These are phyloP conservation scores for Trametes gibbosa DNA, from an alignment of 768 basidiomycete genomes.

Conservation along the genomic window DNA sequence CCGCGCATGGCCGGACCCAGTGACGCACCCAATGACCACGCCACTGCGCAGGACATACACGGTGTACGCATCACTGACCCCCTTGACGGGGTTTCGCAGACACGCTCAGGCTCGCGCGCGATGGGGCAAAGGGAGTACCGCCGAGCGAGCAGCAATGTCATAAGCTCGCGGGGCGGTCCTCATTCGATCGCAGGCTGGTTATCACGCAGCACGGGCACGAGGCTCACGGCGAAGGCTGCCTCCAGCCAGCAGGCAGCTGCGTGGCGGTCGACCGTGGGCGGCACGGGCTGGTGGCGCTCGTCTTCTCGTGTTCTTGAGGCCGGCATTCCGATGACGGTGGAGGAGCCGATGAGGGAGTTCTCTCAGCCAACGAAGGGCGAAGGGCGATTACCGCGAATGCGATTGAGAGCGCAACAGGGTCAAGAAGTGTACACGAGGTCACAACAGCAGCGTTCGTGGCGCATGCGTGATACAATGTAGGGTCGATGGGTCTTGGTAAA, in stretches of 20 bases:
- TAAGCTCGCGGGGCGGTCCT: neutral
- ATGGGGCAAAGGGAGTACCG: neutral
- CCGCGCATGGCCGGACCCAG: neutral
- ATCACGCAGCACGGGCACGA: conserved; percentile 17
- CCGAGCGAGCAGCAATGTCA: neutral
- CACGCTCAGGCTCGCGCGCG: neutral
- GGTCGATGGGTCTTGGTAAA: too few species aligned
- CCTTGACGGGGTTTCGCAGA: neutral
- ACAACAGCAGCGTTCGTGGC: conserved; percentile 1
- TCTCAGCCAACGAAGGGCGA: neutral
- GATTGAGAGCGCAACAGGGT: neutral
- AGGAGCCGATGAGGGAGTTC: neutral
- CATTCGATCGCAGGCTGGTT: conserved; percentile 8
- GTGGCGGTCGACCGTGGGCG: conserved; percentile 8
- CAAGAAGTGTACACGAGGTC: neutral
- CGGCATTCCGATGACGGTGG: neutral
- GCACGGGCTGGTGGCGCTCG: neutral
- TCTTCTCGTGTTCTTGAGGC: neutral
- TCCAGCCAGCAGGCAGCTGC: conserved; percentile 14
- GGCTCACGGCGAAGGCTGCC: conserved; percentile 4
- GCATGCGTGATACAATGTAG: too few species aligned
- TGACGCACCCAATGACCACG: neutral
- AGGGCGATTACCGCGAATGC: neutral
- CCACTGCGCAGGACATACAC: neutral
- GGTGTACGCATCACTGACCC: neutral